Percentiles rank a stretch among this genome's conserved stretches.
Conservation (phyloP, 805 yeast genomes). For the Cyberlindnera euphorbiiphila region DNA sequence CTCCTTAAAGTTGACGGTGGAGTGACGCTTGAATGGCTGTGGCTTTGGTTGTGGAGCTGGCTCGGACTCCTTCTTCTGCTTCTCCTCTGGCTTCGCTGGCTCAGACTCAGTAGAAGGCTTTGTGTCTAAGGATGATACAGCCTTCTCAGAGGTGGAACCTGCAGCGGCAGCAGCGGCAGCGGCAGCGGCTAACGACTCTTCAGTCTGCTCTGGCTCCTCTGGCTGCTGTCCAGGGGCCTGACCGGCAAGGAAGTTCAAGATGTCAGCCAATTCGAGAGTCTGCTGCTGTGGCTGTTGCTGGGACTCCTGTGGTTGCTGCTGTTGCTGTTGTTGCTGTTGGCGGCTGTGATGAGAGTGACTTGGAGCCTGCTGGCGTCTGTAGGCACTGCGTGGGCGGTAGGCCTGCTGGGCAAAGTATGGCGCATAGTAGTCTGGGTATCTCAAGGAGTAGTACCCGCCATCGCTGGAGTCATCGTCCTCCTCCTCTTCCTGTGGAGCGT, state of each 20-base stretch:
- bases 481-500: constrained; percentile 14
- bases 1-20: constrained; percentile 20
- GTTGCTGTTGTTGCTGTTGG: constrained; percentile 2
- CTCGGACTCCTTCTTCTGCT: constrained; percentile 9
- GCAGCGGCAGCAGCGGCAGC: neutral
- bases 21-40: constrained; percentile 24
- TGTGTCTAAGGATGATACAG: neutral
- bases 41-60: constrained; percentile 6
- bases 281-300: constrained; percentile 6
- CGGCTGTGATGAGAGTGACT: constrained; percentile 3
- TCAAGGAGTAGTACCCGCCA: constrained; percentile 15
- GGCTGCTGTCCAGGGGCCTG: constrained; percentile 2
- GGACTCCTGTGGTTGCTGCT: neutral
- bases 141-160: neutral
- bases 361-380: constrained; percentile 12
- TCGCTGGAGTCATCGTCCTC: constrained; percentile 21
- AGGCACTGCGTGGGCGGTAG: constrained; percentile 8
- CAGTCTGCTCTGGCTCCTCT: too few species aligned
- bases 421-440: constrained; percentile 19
- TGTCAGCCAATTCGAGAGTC: constrained; percentile 8
- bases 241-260: constrained; percentile 11
- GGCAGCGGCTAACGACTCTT: too few species aligned
- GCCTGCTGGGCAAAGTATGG: constrained; percentile 10
- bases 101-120: neutral
- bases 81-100: constrained; percentile 2